Conservation (phyloP, 1,284 basidiomycete genomes). For the Pseudomicrostroma phylloplanum region DNA sequence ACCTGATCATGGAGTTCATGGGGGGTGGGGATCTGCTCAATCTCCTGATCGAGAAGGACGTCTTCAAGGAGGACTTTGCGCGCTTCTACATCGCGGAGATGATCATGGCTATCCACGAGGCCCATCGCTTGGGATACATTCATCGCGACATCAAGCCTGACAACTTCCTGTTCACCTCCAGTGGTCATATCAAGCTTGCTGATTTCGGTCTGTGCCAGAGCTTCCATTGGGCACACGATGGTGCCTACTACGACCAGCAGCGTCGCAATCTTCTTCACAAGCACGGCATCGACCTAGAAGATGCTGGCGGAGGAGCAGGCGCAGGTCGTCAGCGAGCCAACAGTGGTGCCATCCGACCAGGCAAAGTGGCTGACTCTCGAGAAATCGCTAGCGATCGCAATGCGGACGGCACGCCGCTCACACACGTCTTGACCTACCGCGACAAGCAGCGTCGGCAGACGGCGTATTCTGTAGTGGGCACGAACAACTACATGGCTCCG, state of each 20-base stretch:
- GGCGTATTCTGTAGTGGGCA: constrained; percentile 79
- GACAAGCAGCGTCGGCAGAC: constrained; percentile 80
- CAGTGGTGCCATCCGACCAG: not conserved
- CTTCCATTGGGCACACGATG: constrained; percentile 49
- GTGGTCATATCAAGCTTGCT: constrained; percentile 87
- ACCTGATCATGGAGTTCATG: constrained; percentile 84
- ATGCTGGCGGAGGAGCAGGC: constrained; percentile 58
- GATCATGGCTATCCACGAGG: constrained; percentile 89
- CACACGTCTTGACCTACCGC: constrained; percentile 65
- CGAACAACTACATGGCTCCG: constrained; percentile 67
- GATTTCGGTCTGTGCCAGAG: constrained; percentile 76
- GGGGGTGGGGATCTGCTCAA: constrained; percentile 92
- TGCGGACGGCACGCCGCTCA: constrained; percentile 42
- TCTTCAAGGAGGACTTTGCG: constrained; percentile 87
- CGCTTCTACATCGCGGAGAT: constrained; percentile 96
- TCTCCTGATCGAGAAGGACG: constrained; percentile 84
- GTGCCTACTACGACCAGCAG: constrained; percentile 79
- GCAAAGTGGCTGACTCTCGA: constrained; percentile 31
- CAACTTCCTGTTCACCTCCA: constrained; percentile 89
- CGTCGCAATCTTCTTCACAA: constrained; percentile 78
- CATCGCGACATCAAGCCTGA: constrained; percentile 94
- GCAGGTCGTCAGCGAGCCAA: constrained; percentile 58
- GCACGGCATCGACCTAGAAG: constrained; percentile 87
- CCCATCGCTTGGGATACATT: constrained; percentile 90
- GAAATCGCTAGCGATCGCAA: constrained; percentile 45